These are phyloP conservation scores for Wallacemonas rigidus DNA, from an alignment of 208 protist genomes.

Conservation along the genomic window DNA sequence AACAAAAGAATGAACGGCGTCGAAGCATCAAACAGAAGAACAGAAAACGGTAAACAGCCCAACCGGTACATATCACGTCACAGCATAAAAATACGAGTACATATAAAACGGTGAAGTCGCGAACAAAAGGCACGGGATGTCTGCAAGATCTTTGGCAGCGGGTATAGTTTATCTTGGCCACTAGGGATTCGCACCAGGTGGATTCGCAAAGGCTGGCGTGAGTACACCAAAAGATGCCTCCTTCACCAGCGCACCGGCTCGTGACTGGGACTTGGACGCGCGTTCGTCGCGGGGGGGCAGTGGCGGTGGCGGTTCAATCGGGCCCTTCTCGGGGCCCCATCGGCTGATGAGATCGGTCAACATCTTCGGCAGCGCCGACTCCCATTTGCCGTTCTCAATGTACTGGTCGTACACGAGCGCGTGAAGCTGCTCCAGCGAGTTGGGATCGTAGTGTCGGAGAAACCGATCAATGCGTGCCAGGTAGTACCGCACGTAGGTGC, in stretches of 20 bases:
- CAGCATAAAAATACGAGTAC: too few relatives aligned
- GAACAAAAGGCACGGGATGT: too few relatives aligned
- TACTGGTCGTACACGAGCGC: slow-evolving; percentile 59
- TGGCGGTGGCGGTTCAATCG: slow-evolving; percentile 26
- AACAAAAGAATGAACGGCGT: not conserved
- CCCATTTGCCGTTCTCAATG: slow-evolving; percentile 51
- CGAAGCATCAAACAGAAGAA: not conserved
- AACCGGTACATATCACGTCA: too few relatives aligned
- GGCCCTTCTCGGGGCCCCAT: slow-evolving; percentile 62
- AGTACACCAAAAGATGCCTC: not conserved
- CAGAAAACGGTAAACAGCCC: not conserved
- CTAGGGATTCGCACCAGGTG: too few relatives aligned
- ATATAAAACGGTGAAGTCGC: too few relatives aligned
- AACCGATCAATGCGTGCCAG: slow-evolving; percentile 50
- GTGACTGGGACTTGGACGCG: not conserved
- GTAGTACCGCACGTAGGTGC: slow-evolving; percentile 75
- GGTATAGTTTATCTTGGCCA: too few relatives aligned
- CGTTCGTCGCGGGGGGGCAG: slow-evolving; percentile 6
- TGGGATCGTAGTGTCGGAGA: slow-evolving; percentile 69
- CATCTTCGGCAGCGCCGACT: slow-evolving; percentile 41
- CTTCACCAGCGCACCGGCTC: not conserved
- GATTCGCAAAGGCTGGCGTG: not conserved
- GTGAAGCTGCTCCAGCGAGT: slow-evolving; percentile 68
- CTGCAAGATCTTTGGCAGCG: not conserved
- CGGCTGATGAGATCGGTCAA: slow-evolving; percentile 47